Conservation (phyloP, 345 rosid genomes). For the Anastatica hierochuntica region DNA sequence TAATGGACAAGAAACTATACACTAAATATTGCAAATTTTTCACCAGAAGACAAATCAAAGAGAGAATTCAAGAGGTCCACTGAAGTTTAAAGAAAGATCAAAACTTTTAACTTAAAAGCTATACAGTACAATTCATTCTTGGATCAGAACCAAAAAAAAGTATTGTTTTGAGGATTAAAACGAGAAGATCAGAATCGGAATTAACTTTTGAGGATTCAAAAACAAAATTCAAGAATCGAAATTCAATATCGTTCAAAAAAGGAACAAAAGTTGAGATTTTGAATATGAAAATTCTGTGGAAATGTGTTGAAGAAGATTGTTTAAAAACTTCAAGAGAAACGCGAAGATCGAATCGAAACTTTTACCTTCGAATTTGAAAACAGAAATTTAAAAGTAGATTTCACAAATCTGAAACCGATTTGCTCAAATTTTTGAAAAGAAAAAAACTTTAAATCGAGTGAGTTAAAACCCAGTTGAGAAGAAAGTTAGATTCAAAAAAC, state of each 20-base stretch:
- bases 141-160: conserved; percentile 20
- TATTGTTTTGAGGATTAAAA: conserved; percentile 3
- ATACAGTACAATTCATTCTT: background rate
- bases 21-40: background rate
- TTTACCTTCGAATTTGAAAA: too few relatives aligned
- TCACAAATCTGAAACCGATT: conserved; percentile 13
- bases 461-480: conserved; percentile 1
- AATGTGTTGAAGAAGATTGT: background rate
- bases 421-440: background rate
- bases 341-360: background rate
- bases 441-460: conserved; percentile 1
- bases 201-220: too few relatives aligned
- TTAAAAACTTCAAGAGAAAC: background rate
- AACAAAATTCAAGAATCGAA: background rate
- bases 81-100: background rate
- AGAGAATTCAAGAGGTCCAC: background rate
- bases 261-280: too few relatives aligned
- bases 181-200: background rate
- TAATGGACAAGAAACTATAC: background rate
- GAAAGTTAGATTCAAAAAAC: background rate
- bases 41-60: too few relatives aligned
- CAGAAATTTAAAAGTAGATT: conserved; percentile 7
- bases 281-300: too few relatives aligned
- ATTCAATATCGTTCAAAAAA: too few relatives aligned
- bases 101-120: background rate